Evolutionary conservation across 208 protist genomes (phyloP), one percentile per base, ranked within the genome.

Genomic region (Wallacemonas collosoma): DNA sequence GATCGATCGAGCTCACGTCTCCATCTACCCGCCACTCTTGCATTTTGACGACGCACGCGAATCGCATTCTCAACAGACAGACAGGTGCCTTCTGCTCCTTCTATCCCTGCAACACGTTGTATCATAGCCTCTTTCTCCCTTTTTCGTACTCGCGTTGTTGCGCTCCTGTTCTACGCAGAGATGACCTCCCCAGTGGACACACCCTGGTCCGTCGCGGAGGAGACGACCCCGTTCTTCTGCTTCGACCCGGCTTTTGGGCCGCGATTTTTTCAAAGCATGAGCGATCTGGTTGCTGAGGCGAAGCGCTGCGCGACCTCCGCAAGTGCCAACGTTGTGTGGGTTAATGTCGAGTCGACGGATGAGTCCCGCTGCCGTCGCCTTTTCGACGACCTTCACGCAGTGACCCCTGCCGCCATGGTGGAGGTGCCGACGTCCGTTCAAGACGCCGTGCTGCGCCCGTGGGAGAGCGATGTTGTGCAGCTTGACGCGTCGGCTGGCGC

Each of bases 381-480:
- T 12, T 54, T 85, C 39, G 58, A 56, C 8, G 65, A 77, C 3
- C 79, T 89, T 40, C 79, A 65, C n/a, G 60, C 60, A 8, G 43
- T 65, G 41, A 65, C 60, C 1, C 82, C 26, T 70, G 74, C 60
- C 45, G 74, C 38, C 12, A 62, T 60, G 57, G 67, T 79, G 65
- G 51, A 73, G 55, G 66, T 90, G 55, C 78, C 87, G 63, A 41
- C 72, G 2, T 58, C 73, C 38, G 80, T 86, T 69, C 58, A 86
- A 47, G 85, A 90, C 35, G 85, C 71, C 14, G 76, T 89, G 54
- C 77, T 86, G 64, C 67, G 60, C 47, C 80, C 79, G 15, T 84
- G 76, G 69, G 85, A 87, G 76, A 79, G 79, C 56, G 86, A 92
- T 56, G 79, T 90, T 56, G 77, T 90, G 69, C 82, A 89, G 77